These are phyloP conservation scores for Vicia sativa DNA, from an alignment of 306 rosid species.

Conservation along the genomic window DNA sequence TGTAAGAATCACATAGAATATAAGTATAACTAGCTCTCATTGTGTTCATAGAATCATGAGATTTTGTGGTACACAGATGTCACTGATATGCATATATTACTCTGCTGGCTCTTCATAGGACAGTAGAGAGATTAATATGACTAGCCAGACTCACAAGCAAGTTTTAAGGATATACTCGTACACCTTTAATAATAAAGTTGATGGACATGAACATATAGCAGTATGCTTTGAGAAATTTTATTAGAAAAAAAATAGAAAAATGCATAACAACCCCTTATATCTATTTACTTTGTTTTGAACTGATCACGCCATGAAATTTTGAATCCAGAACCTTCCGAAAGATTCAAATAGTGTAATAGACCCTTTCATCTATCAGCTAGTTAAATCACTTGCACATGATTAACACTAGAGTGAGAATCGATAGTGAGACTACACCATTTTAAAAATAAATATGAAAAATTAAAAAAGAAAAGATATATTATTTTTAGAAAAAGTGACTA, in stretches of 20 bases:
- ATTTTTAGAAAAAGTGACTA: neutral
- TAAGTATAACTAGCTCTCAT: conserved; percentile 37
- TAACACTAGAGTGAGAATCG: neutral
- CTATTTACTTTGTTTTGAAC: conserved; percentile 1
- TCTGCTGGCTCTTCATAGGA: conserved; percentile 5
- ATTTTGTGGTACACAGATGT: conserved; percentile 22
- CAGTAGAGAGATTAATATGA: conserved; percentile 9
- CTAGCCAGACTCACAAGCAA: conserved; percentile 18
- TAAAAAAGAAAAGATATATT: neutral
- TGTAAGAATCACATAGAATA: conserved; percentile 44
- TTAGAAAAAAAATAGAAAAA: neutral
- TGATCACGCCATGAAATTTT: neutral
- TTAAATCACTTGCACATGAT: neutral
- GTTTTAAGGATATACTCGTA: conserved; percentile 5
- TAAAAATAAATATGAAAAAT: neutral
- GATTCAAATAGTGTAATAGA: conserved; percentile 5
- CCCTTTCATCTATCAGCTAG: neutral
- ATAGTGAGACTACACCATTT: neutral
- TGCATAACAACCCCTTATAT: neutral
- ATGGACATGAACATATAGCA: conserved; percentile 17
- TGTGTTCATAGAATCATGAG: conserved; percentile 9
- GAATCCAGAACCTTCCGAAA: neutral
- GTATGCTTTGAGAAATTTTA: neutral
- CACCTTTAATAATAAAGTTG: conserved; percentile 8
- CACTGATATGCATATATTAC: conserved; percentile 22